Evolutionary conservation across 768 basidiomycete species (phyloP), one percentile per base, ranked within the genome.

Genomic region (Coprinellus aureogranulatus): DNA sequence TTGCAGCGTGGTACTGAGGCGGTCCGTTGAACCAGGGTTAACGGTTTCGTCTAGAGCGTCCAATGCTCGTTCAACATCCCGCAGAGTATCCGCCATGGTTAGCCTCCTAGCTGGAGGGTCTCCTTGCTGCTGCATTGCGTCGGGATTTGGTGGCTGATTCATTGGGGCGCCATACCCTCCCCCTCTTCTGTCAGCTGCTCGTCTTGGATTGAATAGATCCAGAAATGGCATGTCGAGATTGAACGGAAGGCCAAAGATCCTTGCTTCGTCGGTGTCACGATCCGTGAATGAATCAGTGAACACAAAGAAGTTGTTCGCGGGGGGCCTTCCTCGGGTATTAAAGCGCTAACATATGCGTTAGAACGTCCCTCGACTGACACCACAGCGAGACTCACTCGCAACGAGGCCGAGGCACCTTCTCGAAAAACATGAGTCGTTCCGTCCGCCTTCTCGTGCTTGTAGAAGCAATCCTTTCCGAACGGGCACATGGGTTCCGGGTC

Each of bases 381-480:
- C 8, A 10, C 6, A 8, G 6, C 2, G 22, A 37, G 2, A 41
- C 47, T 12, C 47, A 41, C 86, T 58, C 68, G 75, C 81, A 88
- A 82, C 55, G 74, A 80, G 22, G 72, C 69, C 31, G 81, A 80
- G 22, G 78, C 78, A 5, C 88, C 89, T 41, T 81, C 70, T 39
- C 67, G 62, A 63, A 88, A 88, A 2, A 81, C 62, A 61, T 83
- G 76, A 0, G 76, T 75, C 9, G 87, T 82, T 11, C 90, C 90
- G 61, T 92, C 90, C 0, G 74, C 70, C 25, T 87, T 85, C 49
- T 73, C 62, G 65, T 93, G 90, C 62, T 83, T 80, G 66, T 91
- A 93, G 68, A 93, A 90, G 67, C 90, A 93, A 58, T 92, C 90
- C 48, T 77, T 76, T 42, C 90, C 90, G 62, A 89, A 93, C 0